phyloP scores from a whole-genome alignment of 1,284 basidiomycete species.

The Inonotus obliquus region DNA sequence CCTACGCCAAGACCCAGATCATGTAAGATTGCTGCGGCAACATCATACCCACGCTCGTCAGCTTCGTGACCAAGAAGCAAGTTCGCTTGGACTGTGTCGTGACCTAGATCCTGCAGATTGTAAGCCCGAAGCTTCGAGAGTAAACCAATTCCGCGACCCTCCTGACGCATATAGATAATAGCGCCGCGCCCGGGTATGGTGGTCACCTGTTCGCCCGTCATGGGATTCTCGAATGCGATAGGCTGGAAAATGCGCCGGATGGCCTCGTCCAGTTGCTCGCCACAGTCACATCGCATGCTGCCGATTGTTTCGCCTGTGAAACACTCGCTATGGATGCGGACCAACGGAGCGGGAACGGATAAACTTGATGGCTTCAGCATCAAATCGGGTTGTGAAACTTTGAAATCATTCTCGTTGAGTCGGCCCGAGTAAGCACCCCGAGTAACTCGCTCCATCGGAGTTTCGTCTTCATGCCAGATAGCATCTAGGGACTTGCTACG shows the following conservation, averaged over 20 bases:
- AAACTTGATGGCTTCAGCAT: constrained; percentile 22
- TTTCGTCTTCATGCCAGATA: constrained; percentile 83
- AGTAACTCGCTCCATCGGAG: constrained; percentile 89
- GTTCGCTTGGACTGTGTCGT: constrained; percentile 98
- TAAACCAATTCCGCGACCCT: constrained; percentile 97
- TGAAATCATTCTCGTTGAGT: constrained; percentile 57
- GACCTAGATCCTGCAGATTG: constrained; percentile 96
- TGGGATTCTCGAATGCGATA: constrained; percentile 38
- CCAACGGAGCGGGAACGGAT: constrained; percentile 66
- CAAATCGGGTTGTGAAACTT: constrained; percentile 43
- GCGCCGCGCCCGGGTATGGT: constrained; percentile 84
- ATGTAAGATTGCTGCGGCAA: constrained; percentile 85
- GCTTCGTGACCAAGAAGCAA: constrained; percentile 92
- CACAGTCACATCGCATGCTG: constrained; percentile 98
- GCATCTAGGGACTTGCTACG: constrained; percentile 83
- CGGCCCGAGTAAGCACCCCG: constrained; percentile 92
- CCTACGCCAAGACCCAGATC: constrained; percentile 75
- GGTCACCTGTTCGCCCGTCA: constrained; percentile 29
- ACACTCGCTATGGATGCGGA: constrained; percentile 97
- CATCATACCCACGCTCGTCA: constrained; percentile 90
- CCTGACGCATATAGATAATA: constrained; percentile 95
- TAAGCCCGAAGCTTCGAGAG: constrained; percentile 97
- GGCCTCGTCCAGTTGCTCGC: constrained; percentile 97
- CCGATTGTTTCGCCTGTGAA: constrained; percentile 99
- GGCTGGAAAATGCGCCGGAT: constrained; percentile 86